Percentiles rank a stretch among this genome's conserved stretches.
Conservation (phyloP, 768 basidiomycete genomes). For the Russula sp. region DNA sequence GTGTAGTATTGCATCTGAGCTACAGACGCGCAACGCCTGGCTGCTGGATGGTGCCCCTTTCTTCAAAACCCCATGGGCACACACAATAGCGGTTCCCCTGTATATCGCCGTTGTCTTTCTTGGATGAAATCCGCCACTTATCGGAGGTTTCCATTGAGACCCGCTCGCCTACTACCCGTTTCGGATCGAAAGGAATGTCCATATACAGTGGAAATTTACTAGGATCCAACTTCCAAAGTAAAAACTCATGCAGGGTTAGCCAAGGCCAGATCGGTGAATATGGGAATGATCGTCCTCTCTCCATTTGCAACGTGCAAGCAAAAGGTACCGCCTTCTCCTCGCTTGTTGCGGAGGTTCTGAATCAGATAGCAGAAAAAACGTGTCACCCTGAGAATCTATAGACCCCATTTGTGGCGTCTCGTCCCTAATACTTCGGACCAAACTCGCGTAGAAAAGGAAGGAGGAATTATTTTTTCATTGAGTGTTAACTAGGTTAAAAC, state of each 20-base stretch:
- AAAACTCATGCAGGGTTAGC: neutral
- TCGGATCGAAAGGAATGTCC: conserved; percentile 1
- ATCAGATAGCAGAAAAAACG: conserved; percentile 3
- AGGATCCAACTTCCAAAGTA: no score
- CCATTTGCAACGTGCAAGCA: neutral
- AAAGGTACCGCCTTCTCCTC: conserved; percentile 3
- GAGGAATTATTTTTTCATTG: neutral
- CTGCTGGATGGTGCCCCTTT: neutral
- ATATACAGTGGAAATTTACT: neutral
- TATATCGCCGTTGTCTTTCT: conserved; percentile 24
- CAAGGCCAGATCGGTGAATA: conserved; percentile 5
- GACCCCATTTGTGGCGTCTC: conserved; percentile 10
- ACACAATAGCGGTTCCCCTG: neutral
- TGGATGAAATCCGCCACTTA: neutral
- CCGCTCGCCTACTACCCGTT: neutral
- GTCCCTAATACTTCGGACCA: neutral
- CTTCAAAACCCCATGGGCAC: neutral
- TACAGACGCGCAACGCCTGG: conserved; percentile 4
- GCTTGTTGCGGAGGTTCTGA: neutral
- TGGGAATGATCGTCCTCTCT: conserved; percentile 2
- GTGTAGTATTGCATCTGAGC: neutral
- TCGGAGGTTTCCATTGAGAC: conserved; percentile 22
- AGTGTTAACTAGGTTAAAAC: neutral
- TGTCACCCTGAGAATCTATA: neutral
- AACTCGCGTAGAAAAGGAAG: neutral